Evolutionary conservation across 2,329 filamentous ascomycete species (phyloP).

Genomic region (Aspergillus calidoustus): DNA sequence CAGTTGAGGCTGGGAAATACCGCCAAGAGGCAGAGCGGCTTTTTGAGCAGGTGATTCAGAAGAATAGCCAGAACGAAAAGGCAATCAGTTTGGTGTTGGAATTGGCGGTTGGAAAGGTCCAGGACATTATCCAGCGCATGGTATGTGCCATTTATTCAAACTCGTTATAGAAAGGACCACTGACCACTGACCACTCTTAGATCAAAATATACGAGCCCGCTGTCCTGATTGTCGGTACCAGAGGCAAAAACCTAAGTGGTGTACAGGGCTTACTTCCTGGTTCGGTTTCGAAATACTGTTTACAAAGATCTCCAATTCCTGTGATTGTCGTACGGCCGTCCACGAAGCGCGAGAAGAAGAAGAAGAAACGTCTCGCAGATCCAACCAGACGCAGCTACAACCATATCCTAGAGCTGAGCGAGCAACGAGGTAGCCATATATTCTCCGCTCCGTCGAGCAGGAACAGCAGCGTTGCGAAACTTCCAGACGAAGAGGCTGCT

Average conservation of each 20-base stretch:
- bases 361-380: constrained; percentile 79
- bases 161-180: not conserved
- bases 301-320: constrained; percentile 90
- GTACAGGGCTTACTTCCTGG: constrained; percentile 86
- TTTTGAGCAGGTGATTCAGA: constrained; percentile 75
- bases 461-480: constrained; percentile 50
- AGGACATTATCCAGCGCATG: constrained; percentile 88
- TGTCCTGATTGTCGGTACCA: constrained; percentile 87
- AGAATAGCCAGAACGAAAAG: constrained; percentile 76
- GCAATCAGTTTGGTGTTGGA: constrained; percentile 86
- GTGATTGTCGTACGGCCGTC: constrained; percentile 90
- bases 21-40: constrained; percentile 74
- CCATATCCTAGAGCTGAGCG: constrained; percentile 72
- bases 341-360: constrained; percentile 87
- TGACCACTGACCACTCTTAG: constrained; percentile 48
- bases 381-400: constrained; percentile 76
- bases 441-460: constrained; percentile 56
- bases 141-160: constrained; percentile 54
- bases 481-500: constrained; percentile 54
- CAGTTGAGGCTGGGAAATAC: constrained; percentile 71
- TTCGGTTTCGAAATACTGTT: constrained; percentile 90
- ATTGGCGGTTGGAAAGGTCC: constrained; percentile 85
- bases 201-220: constrained; percentile 91
- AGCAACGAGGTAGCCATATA: constrained; percentile 54
- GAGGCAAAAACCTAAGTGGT: constrained; percentile 80